Evolutionary conservation across 345 rosid genomes (phyloP).

Genomic region (Draba incana): DNA sequence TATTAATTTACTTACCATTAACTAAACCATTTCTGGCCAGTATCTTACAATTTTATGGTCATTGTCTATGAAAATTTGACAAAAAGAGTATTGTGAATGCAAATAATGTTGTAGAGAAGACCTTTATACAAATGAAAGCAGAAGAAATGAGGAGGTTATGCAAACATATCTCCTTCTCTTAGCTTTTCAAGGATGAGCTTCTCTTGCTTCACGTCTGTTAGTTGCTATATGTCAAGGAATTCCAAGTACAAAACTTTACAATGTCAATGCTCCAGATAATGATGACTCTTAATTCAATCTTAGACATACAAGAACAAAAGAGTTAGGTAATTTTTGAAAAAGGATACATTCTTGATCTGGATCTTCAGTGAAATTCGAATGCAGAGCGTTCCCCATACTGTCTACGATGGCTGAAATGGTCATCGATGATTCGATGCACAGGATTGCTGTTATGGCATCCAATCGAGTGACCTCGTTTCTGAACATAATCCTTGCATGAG

Average conservation of each 20-base stretch:
- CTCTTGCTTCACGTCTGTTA: slow-evolving; percentile 76
- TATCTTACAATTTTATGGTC: no score
- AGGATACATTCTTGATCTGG: slow-evolving; percentile 96
- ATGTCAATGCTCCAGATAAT: neutral
- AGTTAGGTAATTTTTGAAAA: slow-evolving; percentile 15
- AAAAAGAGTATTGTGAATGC: no score
- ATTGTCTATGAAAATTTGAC: no score
- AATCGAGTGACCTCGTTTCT: slow-evolving; percentile 80
- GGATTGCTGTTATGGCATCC: slow-evolving; percentile 89
- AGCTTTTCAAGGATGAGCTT: slow-evolving; percentile 68
- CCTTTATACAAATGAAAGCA: neutral
- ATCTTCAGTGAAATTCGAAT: slow-evolving; percentile 81
- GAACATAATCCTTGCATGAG: slow-evolving; percentile 97
- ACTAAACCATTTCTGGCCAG: no score
- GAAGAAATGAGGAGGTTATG: neutral
- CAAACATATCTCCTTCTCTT: slow-evolving; percentile 31
- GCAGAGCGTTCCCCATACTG: slow-evolving; percentile 82
- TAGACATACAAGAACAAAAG: neutral
- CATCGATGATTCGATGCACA: slow-evolving; percentile 96
- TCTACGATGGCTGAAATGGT: slow-evolving; percentile 92
- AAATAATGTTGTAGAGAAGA: no score
- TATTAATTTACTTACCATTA: no score
- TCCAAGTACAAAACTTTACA: slow-evolving; percentile 12
- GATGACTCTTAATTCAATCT: neutral
- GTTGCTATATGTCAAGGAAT: slow-evolving; percentile 48